A percentile compares a stretch with the other conserved stretches of the same genome.
These are phyloP conservation scores for Lepiota venenata DNA, from an alignment of 768 basidiomycete genomes.

Conservation along the genomic window DNA sequence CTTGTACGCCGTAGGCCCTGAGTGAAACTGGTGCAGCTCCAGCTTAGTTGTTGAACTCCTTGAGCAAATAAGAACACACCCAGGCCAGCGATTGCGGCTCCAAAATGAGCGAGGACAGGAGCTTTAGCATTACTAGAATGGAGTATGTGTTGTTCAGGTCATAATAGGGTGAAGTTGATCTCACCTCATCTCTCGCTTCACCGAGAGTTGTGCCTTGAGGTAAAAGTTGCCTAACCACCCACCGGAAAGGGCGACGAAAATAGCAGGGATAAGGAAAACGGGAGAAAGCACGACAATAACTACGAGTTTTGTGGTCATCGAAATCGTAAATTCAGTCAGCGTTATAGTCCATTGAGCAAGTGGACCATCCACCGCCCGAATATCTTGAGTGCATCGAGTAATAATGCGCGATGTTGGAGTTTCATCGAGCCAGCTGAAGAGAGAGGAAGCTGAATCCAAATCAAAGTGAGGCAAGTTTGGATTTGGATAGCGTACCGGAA, in stretches of 20 bases:
- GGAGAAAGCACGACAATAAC: slow-evolving; percentile 45
- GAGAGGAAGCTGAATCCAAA: neutral
- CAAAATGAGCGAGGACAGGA: slow-evolving; percentile 43
- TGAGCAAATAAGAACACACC: slow-evolving; percentile 25
- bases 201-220: slow-evolving; percentile 42
- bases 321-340: slow-evolving; percentile 25
- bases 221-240: slow-evolving; percentile 41
- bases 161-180: slow-evolving; percentile 21
- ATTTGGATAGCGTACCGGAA: slow-evolving; percentile 39
- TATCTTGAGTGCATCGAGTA: slow-evolving; percentile 65
- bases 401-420: slow-evolving; percentile 54
- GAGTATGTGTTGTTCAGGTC: slow-evolving; percentile 12
- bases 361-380: slow-evolving; percentile 50
- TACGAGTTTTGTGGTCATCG: slow-evolving; percentile 39
- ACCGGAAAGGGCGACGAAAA: slow-evolving; percentile 39
- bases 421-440: slow-evolving; percentile 43
- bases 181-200: slow-evolving; percentile 46
- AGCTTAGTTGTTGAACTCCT: neutral
- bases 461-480: neutral
- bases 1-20: slow-evolving; percentile 63
- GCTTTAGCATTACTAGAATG: slow-evolving; percentile 24
- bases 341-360: slow-evolving; percentile 25
- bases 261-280: slow-evolving; percentile 42
- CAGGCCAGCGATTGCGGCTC: slow-evolving; percentile 49
- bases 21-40: slow-evolving; percentile 41